Percentiles rank a stretch among this genome's conserved stretches.
Evolutionary conservation across 345 rosid species (phyloP).

Genomic region (Salix viminalis): DNA sequence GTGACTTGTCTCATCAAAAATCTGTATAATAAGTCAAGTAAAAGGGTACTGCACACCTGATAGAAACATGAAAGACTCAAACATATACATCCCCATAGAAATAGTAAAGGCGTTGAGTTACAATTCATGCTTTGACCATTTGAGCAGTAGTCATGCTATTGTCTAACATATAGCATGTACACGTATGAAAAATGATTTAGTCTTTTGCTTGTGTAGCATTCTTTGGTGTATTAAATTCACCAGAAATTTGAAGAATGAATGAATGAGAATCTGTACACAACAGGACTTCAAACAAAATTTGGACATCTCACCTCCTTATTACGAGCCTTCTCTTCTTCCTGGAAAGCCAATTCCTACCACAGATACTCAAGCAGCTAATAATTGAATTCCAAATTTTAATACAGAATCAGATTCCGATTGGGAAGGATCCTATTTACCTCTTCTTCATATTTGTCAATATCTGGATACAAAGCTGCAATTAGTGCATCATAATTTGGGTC

Average conservation of each 20-base stretch:
- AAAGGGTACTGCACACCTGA: background rate
- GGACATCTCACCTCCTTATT: slow-evolving; percentile 38
- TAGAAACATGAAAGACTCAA: background rate
- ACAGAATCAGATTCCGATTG: slow-evolving; percentile 8
- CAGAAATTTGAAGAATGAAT: background rate
- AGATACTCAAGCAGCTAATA: slow-evolving; percentile 6
- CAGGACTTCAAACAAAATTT: slow-evolving; percentile 2
- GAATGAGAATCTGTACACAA: background rate
- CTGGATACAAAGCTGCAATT: slow-evolving; percentile 63
- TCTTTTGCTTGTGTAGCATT: background rate
- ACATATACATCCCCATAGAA: background rate
- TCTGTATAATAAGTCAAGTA: background rate
- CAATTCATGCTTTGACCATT: background rate
- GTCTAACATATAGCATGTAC: background rate
- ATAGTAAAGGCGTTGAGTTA: background rate
- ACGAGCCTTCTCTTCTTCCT: slow-evolving; percentile 49
- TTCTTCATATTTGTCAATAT: slow-evolving; percentile 63
- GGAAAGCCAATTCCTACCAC: slow-evolving; percentile 49
- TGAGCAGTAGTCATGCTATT: background rate
- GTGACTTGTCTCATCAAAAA: background rate
- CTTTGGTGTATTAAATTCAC: background rate
- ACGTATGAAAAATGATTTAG: background rate
- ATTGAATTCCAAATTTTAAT: slow-evolving; percentile 1
- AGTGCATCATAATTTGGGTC: slow-evolving; percentile 76
- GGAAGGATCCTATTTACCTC: slow-evolving; percentile 42